Percentiles rank a stretch among this genome's conserved stretches.
These are phyloP conservation scores for Hemisphaericaspora xylanilytica DNA, from an alignment of 1,139 yeast species.

Conservation along the genomic window DNA sequence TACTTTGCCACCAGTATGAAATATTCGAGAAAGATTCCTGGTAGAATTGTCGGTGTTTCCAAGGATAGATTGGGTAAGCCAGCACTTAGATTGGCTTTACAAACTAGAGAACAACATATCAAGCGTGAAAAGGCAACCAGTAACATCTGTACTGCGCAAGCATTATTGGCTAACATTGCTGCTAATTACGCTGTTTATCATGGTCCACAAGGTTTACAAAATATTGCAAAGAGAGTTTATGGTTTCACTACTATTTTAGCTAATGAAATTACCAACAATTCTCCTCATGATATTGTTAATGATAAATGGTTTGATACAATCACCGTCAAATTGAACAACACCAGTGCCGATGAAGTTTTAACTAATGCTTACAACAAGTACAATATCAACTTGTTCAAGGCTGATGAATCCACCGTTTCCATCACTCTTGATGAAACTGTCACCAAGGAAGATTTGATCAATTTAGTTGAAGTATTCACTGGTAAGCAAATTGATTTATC, in stretches of 20 bases:
- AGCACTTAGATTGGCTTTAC: slow-evolving; percentile 89
- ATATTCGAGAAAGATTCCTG: slow-evolving; percentile 91
- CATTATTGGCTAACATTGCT: slow-evolving; percentile 89
- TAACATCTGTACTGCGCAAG: slow-evolving; percentile 97
- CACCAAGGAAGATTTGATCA: slow-evolving; percentile 56
- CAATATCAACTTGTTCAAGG: slow-evolving; percentile 76
- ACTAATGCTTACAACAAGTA: slow-evolving; percentile 55
- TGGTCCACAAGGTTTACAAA: slow-evolving; percentile 85
- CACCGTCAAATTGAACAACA: slow-evolving; percentile 58
- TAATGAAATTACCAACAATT: slow-evolving; percentile 40
- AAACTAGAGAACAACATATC: slow-evolving; percentile 97
- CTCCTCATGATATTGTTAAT: slow-evolving; percentile 54
- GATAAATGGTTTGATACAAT: slow-evolving; percentile 83
- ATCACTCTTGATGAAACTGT: slow-evolving; percentile 87
- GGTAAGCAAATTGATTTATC: slow-evolving; percentile 23
- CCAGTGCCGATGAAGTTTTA: slow-evolving; percentile 57
- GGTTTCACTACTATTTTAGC: slow-evolving; percentile 77
- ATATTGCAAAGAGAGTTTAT: slow-evolving; percentile 76
- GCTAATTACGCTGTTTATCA: slow-evolving; percentile 97
- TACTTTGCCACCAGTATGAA: slow-evolving; percentile 82
- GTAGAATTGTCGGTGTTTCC: slow-evolving; percentile 90
- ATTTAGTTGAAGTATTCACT: slow-evolving; percentile 59
- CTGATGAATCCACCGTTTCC: slow-evolving; percentile 60
- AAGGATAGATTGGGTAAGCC: slow-evolving; percentile 87
- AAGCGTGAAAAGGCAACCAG: slow-evolving; percentile 97